Base-by-base conservation (phyloP, 2,329 filamentous ascomycete species). In the Beauveria varroae region DNA sequence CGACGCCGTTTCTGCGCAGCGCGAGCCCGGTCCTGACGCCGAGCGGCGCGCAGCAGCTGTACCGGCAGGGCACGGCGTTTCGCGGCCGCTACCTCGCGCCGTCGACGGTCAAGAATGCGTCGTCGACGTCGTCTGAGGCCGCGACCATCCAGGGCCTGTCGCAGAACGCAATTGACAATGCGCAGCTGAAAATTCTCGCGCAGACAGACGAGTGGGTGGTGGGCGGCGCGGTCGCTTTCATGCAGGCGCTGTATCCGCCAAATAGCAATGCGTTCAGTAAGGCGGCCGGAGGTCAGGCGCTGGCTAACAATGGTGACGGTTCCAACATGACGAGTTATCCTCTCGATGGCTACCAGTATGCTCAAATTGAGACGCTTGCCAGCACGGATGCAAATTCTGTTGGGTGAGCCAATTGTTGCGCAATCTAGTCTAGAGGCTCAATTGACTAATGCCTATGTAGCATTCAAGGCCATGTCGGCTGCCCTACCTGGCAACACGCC, bases 191-290 rank as follows among this genome's bases (percentile, higher is more conserved):
- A 37, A 66, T 82, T 40, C 64, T 74, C 37, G 75, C 77, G 22
- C 76, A 69, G 41, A 68, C 72, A 5, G 75, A 80, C 56, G 70
- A 73, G 28, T 80, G 75, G 68, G 69, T 93, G 37, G 83, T 86
- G 57, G 86, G 82, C 63, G 86, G 90, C 3, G 90, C 90, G 40
- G 77, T 84, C 57, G 91, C 87, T 0, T 96, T 96, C 73, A 75
- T 95, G 67, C 92, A 96, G 71, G 91, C 88, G 5, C 78, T 96
- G 4, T 96, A 96, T 69, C 91, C 92, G 2, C 90, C 91, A 0
- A 80, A 82, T 0, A 78, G 79, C 4, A 63, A 68, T 10, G 65
- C 68, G 0, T 76, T 75, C 41, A 65, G 66, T 41, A 60, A 61
- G 14, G 60, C 60, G 22, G 69, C 68, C 14, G 73, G 71, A 4